Evolutionary conservation across 805 yeast species (phyloP), one percentile per base, ranked within the genome.

Genomic region (Kluyveromyces dobzhanskii): DNA sequence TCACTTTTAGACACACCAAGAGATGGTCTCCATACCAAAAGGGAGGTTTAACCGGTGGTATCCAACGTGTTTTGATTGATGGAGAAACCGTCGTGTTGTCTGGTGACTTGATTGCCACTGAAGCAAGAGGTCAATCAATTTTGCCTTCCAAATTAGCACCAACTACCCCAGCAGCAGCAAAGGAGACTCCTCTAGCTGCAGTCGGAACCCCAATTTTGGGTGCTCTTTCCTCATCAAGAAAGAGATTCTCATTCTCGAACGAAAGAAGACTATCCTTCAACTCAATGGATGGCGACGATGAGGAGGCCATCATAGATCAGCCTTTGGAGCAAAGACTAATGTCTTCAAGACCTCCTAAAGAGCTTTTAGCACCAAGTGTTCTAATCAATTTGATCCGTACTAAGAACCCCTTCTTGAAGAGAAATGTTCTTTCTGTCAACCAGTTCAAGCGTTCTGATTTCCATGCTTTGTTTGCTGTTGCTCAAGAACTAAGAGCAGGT

Each of bases 401-500:
- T 51, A 78, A 84, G 68, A 90, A 90, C 65, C 87, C 95, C 49
- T 92, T 90, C 76, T 72, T 87, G 62, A 78, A 95, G 59, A 82
- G 80, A 62, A 83, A 88, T 39, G 80, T 92, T 41, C 69, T 86
- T 53, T 85, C 96, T 25, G 97, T 94, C 39, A 79, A 80, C 57
- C 90, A 87, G 58, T 78, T 90, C 60, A 71, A 75, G 47, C 81
- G 97, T 65, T 73, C 87, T 44, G 95, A 90, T 59, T 71, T 94
- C 64, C 98, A 90, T 62, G 76, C 87, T 21, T 71, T 92, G 60
- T 92, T 92, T 69, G 82, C 95, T 18, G 94, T 92, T 54, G 98
- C 99, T 30, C 96, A 90, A 70, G 97, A 94, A 67, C 80, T 92
- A 87, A 78, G 97, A 64, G 75, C 92, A 49, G 90, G 92, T 33